A percentile compares a stretch with the other conserved stretches of the same genome.
Conservation (phyloP, 2,329 filamentous ascomycete species). For the Phyllosticta paracitricarpa region DNA sequence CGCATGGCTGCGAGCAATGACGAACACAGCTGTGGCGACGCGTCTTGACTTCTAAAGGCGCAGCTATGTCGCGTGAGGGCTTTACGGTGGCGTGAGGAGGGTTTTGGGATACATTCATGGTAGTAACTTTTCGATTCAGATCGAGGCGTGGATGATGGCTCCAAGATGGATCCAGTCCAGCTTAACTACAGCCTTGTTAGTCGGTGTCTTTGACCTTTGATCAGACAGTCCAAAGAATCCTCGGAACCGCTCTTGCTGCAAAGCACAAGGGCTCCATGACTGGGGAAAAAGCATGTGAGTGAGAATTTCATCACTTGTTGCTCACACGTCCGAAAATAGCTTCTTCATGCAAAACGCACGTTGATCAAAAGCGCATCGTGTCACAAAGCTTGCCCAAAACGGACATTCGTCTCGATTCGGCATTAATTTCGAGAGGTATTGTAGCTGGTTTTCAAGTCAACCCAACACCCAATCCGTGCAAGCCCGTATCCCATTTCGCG, state of each 20-base stretch:
- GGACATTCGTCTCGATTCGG: neutral
- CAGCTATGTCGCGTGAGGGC: neutral
- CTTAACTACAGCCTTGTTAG: neutral
- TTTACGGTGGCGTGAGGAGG: neutral
- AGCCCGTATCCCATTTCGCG: neutral
- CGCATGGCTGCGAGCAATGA: neutral
- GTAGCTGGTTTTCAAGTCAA: neutral
- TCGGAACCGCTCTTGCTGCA: neutral
- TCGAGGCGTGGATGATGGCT: neutral
- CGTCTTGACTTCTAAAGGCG: neutral
- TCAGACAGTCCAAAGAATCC: neutral
- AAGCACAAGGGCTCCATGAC: neutral
- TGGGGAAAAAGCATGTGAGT: neutral
- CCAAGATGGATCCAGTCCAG: neutral
- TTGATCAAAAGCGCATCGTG: neutral
- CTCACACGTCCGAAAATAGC: neutral
- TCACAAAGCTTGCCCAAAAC: neutral
- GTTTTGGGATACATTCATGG: neutral
- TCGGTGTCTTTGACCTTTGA: neutral
- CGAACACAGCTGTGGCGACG: neutral
- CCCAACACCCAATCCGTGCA: neutral
- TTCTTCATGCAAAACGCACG: neutral
- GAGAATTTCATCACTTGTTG: neutral
- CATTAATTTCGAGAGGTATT: neutral
- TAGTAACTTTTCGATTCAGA: neutral